Conservation (phyloP, 106 monocot genomes). For the Allium cepa region DNA sequence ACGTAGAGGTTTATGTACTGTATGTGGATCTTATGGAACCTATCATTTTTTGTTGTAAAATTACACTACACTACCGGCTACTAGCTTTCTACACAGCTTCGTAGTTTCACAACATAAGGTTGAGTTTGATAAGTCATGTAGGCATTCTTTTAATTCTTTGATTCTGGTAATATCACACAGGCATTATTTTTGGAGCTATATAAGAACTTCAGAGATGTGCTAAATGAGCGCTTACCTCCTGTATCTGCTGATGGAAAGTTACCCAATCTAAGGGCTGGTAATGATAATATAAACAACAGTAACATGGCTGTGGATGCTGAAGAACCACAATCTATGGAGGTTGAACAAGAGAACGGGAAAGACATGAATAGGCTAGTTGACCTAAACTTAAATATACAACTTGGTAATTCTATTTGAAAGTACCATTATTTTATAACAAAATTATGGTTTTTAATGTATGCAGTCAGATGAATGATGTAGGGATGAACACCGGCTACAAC, state of each 20-base stretch:
- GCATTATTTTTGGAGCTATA: slow-evolving; percentile 51
- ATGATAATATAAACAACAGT: slow-evolving; percentile 4
- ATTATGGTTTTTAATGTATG: background rate
- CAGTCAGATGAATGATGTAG: slow-evolving; percentile 40
- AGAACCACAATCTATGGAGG: slow-evolving; percentile 56
- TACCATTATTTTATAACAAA: too few species aligned
- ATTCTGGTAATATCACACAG: slow-evolving; percentile 20
- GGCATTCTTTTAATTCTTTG: background rate
- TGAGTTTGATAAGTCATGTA: background rate
- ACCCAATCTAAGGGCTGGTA: slow-evolving; percentile 21
- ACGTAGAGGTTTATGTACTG: too few species aligned
- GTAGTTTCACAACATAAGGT: background rate
- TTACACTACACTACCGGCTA: too few species aligned
- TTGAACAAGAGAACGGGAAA: slow-evolving; percentile 45
- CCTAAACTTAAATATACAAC: background rate
- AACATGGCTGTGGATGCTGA: slow-evolving; percentile 46
- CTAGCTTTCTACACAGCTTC: too few species aligned
- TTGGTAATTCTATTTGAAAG: too few species aligned
- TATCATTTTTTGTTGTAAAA: too few species aligned
- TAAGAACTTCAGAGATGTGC: slow-evolving; percentile 53
- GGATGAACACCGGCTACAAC: slow-evolving; percentile 23
- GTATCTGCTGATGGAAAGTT: slow-evolving; percentile 51
- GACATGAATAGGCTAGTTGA: slow-evolving; percentile 21
- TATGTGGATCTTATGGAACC: too few species aligned
- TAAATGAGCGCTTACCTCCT: slow-evolving; percentile 48